Conservation (phyloP, 495 filamentous ascomycete species). For the Lasiosphaeris hirsuta region DNA sequence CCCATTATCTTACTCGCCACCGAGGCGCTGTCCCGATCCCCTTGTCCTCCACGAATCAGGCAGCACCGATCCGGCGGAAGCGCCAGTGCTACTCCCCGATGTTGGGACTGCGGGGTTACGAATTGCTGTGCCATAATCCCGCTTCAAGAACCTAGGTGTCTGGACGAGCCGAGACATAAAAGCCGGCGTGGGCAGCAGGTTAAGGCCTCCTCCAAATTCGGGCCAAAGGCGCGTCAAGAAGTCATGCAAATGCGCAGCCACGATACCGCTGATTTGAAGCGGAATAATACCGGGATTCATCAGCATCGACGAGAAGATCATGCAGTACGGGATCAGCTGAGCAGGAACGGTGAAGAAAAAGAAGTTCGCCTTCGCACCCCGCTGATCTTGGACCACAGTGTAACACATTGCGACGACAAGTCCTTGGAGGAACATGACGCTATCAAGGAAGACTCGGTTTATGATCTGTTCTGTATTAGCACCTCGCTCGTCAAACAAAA, state of each 20-base stretch:
- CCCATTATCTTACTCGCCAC: constrained; percentile 36
- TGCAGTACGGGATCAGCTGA: constrained; percentile 69
- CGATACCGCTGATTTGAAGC: constrained; percentile 62
- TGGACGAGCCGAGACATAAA: constrained; percentile 63
- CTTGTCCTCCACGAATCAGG: constrained; percentile 62
- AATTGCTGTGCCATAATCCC: constrained; percentile 59
- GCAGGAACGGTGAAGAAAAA: constrained; percentile 75
- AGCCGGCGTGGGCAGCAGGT: constrained; percentile 64
- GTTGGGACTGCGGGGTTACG: constrained; percentile 30
- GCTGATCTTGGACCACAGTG: constrained; percentile 78
- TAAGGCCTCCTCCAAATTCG: constrained; percentile 73
- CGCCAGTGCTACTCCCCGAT: constrained; percentile 34
- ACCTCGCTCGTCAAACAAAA: background rate
- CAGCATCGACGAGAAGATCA: constrained; percentile 67
- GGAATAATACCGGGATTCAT: constrained; percentile 41
- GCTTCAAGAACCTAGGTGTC: constrained; percentile 39
- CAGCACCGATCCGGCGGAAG: constrained; percentile 37
- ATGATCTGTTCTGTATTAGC: constrained; percentile 38
- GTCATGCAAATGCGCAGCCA: constrained; percentile 81
- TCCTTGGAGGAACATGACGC: constrained; percentile 56
- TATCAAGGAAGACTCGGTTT: constrained; percentile 48
- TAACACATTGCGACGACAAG: constrained; percentile 76
- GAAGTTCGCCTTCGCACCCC: constrained; percentile 64
- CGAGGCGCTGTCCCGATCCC: constrained; percentile 67
- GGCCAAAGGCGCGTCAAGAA: constrained; percentile 82